phyloP scores from a whole-genome alignment of 2,329 filamentous ascomycete species.

The Leptographium lundbergii region DNA sequence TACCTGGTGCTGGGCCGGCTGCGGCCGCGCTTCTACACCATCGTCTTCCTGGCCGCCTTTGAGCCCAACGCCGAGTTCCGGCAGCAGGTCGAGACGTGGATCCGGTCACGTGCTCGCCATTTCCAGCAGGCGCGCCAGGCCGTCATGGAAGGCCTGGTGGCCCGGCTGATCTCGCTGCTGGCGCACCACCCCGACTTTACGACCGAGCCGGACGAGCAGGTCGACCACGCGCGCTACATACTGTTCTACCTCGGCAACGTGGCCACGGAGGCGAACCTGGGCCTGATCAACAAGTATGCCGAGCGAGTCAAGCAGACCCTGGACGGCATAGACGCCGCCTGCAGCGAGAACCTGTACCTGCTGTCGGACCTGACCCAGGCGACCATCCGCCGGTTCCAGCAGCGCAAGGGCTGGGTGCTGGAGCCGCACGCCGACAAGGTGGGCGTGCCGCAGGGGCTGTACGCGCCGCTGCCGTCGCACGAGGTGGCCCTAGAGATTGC shows the following conservation, averaged over 20 bases:
- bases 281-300: constrained; percentile 80
- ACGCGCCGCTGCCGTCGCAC: constrained; percentile 61
- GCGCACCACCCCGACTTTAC: constrained; percentile 91
- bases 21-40: constrained; percentile 68
- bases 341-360: constrained; percentile 68
- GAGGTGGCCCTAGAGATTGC: constrained; percentile 73
- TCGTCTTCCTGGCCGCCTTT: constrained; percentile 83
- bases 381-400: constrained; percentile 74
- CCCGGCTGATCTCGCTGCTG: constrained; percentile 72
- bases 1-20: constrained; percentile 66
- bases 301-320: constrained; percentile 84
- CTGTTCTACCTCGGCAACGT: constrained; percentile 77
- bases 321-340: constrained; percentile 58
- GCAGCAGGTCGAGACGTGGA: constrained; percentile 71
- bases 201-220: constrained; percentile 46
- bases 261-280: constrained; percentile 75
- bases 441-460: constrained; percentile 67
- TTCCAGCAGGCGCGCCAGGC: constrained; percentile 47
- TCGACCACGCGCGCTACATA: constrained; percentile 79
- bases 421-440: constrained; percentile 74
- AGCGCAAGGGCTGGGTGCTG: constrained; percentile 73
- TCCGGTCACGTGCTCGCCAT: constrained; percentile 63
- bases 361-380: constrained; percentile 78
- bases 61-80: constrained; percentile 66
- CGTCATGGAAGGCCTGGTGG: constrained; percentile 69